phyloP scores from a whole-genome alignment of 805 yeast species.

The Komagataella mondaviorum region DNA sequence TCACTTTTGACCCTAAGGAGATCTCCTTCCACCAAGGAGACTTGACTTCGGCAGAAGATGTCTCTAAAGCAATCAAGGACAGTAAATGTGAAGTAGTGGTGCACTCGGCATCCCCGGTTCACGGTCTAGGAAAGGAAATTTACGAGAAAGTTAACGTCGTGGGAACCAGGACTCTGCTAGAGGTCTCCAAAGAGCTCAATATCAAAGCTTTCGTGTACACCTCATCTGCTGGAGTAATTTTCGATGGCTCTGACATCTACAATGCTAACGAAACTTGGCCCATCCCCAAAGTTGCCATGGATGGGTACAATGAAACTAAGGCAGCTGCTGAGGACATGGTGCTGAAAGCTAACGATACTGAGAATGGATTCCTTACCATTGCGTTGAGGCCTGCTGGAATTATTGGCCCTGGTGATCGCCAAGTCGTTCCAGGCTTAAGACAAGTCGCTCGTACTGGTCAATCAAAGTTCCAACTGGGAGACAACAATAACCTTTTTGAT shows the following conservation, averaged over 20 bases:
- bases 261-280: slow-evolving; percentile 96
- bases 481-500: slow-evolving; percentile 85
- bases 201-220: slow-evolving; percentile 78
- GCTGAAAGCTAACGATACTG: slow-evolving; percentile 52
- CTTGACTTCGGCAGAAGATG: slow-evolving; percentile 61
- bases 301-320: slow-evolving; percentile 91
- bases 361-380: slow-evolving; percentile 51
- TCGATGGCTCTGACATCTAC: slow-evolving; percentile 84
- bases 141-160: slow-evolving; percentile 83
- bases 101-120: slow-evolving; percentile 95
- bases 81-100: slow-evolving; percentile 66
- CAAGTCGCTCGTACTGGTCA: slow-evolving; percentile 74
- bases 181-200: slow-evolving; percentile 36
- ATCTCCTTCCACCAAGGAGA: slow-evolving; percentile 71
- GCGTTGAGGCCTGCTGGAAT: slow-evolving; percentile 96
- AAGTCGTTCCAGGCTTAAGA: slow-evolving; percentile 85
- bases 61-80: slow-evolving; percentile 42
- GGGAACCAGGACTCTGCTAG: slow-evolving; percentile 70
- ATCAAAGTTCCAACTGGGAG: slow-evolving; percentile 88
- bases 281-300: slow-evolving; percentile 86
- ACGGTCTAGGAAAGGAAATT: slow-evolving; percentile 69
- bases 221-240: slow-evolving; percentile 94
- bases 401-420: slow-evolving; percentile 98
- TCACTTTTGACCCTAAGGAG: slow-evolving; percentile 52
- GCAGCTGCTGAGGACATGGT: slow-evolving; percentile 83